Conservation (phyloP, 2,329 filamentous ascomycete species). For the Fusarium duplospermum region DNA sequence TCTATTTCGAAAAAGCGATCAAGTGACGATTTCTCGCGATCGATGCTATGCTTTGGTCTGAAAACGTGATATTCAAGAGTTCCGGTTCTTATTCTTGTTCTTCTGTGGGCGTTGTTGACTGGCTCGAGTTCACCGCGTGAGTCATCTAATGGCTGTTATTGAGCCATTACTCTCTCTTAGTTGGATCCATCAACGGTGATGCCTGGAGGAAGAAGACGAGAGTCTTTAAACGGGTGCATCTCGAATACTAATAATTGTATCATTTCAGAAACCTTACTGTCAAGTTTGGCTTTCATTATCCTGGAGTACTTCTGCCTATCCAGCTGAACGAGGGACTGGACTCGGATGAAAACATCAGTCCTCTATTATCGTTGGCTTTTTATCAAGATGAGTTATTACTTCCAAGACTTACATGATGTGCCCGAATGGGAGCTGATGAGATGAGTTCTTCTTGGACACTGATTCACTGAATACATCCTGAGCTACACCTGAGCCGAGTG, state of each 20-base stretch:
- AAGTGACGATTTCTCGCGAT: constrained; percentile 7
- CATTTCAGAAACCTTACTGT: neutral
- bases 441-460: neutral
- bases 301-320: neutral
- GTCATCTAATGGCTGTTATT: constrained; percentile 20
- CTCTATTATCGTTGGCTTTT: neutral
- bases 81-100: neutral
- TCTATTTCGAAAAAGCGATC: neutral
- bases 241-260: neutral
- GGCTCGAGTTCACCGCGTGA: constrained; percentile 3
- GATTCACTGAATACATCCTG: neutral
- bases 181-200: neutral
- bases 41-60: neutral
- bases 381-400: neutral
- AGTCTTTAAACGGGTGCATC: neutral
- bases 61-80: neutral
- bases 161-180: neutral
- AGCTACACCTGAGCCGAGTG: neutral
- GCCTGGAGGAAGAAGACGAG: neutral
- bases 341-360: neutral
- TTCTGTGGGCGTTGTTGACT: neutral
- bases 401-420: neutral
- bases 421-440: neutral
- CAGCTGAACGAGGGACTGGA: neutral
- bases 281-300: neutral